Percentiles rank a stretch among this genome's conserved stretches.
These are phyloP conservation scores for Rhodamnia rubescens DNA, from an alignment of 345 rosid genomes.

Conservation along the genomic window DNA sequence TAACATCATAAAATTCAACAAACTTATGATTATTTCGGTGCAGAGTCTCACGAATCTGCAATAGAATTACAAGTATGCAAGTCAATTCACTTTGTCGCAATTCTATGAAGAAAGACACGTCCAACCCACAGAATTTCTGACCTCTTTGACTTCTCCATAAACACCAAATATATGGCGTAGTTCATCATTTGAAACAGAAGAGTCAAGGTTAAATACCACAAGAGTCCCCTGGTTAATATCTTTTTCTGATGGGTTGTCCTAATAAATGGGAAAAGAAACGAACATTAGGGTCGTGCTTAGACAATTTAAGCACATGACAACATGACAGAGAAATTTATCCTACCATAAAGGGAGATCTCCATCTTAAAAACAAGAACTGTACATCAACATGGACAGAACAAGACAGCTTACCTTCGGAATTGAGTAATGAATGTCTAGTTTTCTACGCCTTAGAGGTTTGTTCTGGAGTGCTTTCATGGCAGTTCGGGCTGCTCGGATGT, in stretches of 20 bases:
- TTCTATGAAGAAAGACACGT: neutral
- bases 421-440: constrained; percentile 43
- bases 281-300: neutral
- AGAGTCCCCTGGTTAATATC: constrained; percentile 24
- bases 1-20: constrained; percentile 26
- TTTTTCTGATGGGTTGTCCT: constrained; percentile 23
- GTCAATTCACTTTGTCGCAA: neutral
- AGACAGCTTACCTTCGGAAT: constrained; percentile 31
- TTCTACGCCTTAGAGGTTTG: constrained; percentile 20
- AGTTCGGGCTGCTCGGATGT: constrained; percentile 42
- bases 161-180: constrained; percentile 21
- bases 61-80: neutral
- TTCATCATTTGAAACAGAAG: constrained; percentile 22
- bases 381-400: neutral
- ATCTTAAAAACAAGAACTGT: neutral
- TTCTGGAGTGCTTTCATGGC: constrained; percentile 46
- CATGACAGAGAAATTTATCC: neutral
- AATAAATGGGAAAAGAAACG: neutral
- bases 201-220: constrained; percentile 20
- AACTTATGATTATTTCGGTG: constrained; percentile 16
- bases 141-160: constrained; percentile 31
- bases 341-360: neutral
- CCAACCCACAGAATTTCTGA: neutral
- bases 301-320: neutral
- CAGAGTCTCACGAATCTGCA: constrained; percentile 18